Percentiles rank a stretch among this genome's conserved stretches.
phyloP scores from a whole-genome alignment of 805 yeast genomes.

The Grigorovia humatica region DNA sequence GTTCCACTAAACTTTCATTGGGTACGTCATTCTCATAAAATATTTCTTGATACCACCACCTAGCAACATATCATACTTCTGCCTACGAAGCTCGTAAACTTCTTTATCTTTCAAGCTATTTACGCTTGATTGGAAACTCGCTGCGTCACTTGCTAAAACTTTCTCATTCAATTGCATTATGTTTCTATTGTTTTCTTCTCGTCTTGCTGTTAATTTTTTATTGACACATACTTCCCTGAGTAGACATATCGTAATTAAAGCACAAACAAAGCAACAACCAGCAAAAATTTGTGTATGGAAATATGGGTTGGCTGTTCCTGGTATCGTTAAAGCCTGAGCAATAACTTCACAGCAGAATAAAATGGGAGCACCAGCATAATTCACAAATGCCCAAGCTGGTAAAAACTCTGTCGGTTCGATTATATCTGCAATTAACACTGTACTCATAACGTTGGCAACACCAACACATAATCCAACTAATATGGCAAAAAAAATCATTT shows the following conservation, averaged over 20 bases:
- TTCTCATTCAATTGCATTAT: neutral
- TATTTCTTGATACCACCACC: conserved; percentile 14
- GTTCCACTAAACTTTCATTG: conserved; percentile 11
- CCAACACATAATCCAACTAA: conserved; percentile 37
- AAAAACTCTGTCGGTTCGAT: conserved; percentile 30
- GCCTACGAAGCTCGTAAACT: conserved; percentile 7
- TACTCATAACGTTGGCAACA: conserved; percentile 34
- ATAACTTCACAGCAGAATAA: conserved; percentile 43
- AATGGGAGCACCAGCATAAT: conserved; percentile 23
- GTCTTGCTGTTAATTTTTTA: conserved; percentile 26
- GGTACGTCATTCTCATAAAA: conserved; percentile 19
- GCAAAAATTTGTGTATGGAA: conserved; percentile 50
- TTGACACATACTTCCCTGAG: conserved; percentile 44
- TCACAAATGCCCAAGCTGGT: conserved; percentile 31
- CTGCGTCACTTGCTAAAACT: no score
- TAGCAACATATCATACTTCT: conserved; percentile 10
- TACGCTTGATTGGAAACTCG: no score
- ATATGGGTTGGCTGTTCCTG: conserved; percentile 33
- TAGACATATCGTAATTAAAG: conserved; percentile 34
- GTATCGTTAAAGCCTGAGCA: conserved; percentile 37
- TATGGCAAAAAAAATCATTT: conserved; percentile 33
- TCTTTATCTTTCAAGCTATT: conserved; percentile 4
- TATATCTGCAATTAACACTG: conserved; percentile 34
- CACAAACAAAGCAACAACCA: conserved; percentile 38
- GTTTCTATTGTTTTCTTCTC: conserved; percentile 1